Conservation (phyloP, 2,329 filamentous ascomycete species). For the Neocatenulostroma microsporum region DNA sequence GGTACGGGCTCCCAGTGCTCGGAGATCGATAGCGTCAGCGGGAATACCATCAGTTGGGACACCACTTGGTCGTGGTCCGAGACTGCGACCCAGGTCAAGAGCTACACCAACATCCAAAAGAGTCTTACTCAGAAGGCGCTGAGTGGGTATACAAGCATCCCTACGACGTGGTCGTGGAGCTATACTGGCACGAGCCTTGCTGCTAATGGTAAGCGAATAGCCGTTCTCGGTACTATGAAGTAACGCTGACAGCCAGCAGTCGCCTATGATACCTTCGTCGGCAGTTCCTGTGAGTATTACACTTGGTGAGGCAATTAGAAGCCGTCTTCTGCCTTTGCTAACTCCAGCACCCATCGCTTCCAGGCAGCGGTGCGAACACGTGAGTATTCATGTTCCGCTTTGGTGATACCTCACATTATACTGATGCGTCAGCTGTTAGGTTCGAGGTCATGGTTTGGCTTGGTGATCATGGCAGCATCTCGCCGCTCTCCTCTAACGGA, state of each 20-base stretch:
- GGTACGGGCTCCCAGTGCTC: constrained; percentile 17
- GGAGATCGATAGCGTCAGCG: constrained; percentile 13
- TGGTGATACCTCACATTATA: too few species aligned
- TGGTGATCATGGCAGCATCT: constrained; percentile 11
- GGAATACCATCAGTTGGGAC: constrained; percentile 13
- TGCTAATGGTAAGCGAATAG: constrained; percentile 7
- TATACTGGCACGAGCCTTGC: constrained; percentile 43
- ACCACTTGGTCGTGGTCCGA: constrained; percentile 18
- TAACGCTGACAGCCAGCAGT: constrained; percentile 47
- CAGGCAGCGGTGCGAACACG: too few species aligned
- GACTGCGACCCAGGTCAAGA: constrained; percentile 30
- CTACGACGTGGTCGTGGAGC: constrained; percentile 39
- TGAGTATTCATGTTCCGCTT: too few species aligned
- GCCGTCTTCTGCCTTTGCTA: too few species aligned
- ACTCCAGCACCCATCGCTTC: too few species aligned
- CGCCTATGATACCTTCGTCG: constrained; percentile 57
- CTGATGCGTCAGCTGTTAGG: constrained; percentile 34
- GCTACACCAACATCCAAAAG: constrained; percentile 35
- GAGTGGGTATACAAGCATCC: constrained; percentile 34
- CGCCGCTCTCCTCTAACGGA: constrained; percentile 15
- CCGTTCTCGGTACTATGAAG: too few species aligned
- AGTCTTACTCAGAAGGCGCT: constrained; percentile 26
- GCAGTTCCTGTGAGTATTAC: too few species aligned
- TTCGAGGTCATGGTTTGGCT: constrained; percentile 55
- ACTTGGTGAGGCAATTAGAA: too few species aligned